Base-by-base conservation (phyloP, 2,329 filamentous ascomycete genomes). In the Fusarium sp. region DNA sequence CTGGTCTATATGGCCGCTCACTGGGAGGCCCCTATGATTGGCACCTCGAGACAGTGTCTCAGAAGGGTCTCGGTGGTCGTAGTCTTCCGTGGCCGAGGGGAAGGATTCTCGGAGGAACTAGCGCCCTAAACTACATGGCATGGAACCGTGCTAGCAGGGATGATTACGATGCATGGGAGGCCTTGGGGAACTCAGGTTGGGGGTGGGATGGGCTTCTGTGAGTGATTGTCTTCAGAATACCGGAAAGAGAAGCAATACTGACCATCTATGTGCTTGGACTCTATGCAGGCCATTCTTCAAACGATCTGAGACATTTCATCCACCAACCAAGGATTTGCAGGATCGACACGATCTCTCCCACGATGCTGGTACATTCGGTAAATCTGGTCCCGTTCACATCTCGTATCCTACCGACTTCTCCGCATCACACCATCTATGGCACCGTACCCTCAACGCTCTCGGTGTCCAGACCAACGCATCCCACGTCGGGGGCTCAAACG, bases 61-160 rank as follows among this genome's bases (percentile, higher is more conserved):
- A 81, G 61, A 50, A 62, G 15, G 74, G 74, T 3, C 69, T 80
- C 5, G 72, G 64, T 3, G 76, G 80, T 1, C 76, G 81, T 41
- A 71, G 46, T 26, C 65, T 83, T 22, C 65, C 75, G 9, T 81
- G 76, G 75, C 75, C 77, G 1, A 70, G 79, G 12, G 81, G 81
- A 7, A 80, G 75, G 54, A 81, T 85, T 1, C 78, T 91, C 0
- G 89, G 89, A 15, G 89, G 88, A 7, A 86, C 87, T 7, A 84
- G 81, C 13, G 83, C 83, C 0, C 78, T 88, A 43, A 88, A 88
- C 62, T 84, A 83, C 61, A 83, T 87, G 82, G 82, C 85, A 43
- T 80, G 79, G 76, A 79, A 79, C 49, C 77, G 81, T 29, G 82
- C 78, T 7, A 77, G 75, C 44, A 74, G 68, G 32, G 76, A 76